Conservation (phyloP, 2,329 filamentous ascomycete species). For the Celoporthe dispersa region DNA sequence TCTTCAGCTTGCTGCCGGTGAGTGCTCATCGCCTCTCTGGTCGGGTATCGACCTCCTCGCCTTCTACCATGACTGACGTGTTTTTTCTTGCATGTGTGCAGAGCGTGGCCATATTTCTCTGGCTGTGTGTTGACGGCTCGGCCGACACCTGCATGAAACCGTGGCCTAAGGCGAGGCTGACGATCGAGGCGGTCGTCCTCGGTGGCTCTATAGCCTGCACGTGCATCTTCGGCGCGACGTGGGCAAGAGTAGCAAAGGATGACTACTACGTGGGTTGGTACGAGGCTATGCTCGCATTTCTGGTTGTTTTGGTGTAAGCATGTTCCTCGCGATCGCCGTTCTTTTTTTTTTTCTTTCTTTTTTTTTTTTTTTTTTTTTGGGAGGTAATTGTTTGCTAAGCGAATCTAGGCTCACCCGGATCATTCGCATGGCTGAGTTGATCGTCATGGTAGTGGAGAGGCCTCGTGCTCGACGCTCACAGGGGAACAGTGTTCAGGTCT, state of each 20-base stretch:
- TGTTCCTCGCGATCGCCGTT: no score
- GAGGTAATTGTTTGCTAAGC: background rate
- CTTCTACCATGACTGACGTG: background rate
- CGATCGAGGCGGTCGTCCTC: background rate
- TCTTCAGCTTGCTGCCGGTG: conserved; percentile 2
- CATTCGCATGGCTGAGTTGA: background rate
- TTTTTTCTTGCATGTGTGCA: background rate
- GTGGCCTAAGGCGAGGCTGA: background rate
- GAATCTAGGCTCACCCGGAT: background rate
- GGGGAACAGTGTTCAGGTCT: background rate
- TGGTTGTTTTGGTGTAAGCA: background rate
- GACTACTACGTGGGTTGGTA: background rate
- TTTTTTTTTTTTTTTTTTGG: no score
- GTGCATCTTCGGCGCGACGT: background rate
- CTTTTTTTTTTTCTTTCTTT: no score
- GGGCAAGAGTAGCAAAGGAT: no score
- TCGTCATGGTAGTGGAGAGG: background rate
- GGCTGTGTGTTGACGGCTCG: background rate
- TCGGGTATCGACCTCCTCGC: no score
- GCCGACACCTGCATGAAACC: background rate
- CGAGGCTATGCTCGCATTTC: background rate
- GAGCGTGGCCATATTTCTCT: conserved; percentile 4
- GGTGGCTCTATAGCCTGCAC: background rate
- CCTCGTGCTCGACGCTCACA: no score
- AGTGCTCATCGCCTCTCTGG: background rate